Base-by-base conservation (phyloP, 2,329 filamentous ascomycete species). In the Epichloe scottii region DNA sequence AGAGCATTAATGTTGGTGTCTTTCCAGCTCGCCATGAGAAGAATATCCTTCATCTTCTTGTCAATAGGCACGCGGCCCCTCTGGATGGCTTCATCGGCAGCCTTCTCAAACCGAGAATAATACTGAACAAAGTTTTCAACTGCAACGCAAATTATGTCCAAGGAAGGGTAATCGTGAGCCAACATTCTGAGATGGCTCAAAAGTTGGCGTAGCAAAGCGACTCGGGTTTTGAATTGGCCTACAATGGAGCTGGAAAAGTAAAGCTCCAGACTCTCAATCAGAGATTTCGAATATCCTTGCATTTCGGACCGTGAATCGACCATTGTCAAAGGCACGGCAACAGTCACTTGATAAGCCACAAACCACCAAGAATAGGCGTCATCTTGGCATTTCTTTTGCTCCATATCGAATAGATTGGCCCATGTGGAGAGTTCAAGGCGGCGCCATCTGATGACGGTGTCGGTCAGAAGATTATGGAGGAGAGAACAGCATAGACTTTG, bases 291-390 rank as follows among this genome's bases (percentile, higher is more conserved):
- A 63, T 95, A 88, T 15, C 70, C 66, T 37, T 72, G 70, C 52
- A 94, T 68, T 45, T 82, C 77, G 21, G 77, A 68, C 1, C 72
- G 75, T 23, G 77, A 74, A 51, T 80, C 74, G 1, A 78, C 71
- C 54, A 91, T 75, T 19, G 79, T 77, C 50, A 87, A 72, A 0
- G 90, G 85, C 10, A 83, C 84, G 3, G 82, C 84, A 58, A 98
- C 78, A 41, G 95, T 80, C 4, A 85, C 88, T 66, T 97, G 89
- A 61, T 96, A 98, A 1, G 91, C 89, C 53, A 97, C 78, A 60
- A 96, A 98, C 84, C 90, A 98, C 93, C 93, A 98, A 15, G 85
- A 84, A 59, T 82, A 84, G 2, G 91, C 89, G 61, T 89, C 84
- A 46, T 87, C 78, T 21, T 83, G 74, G 59, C 84, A 89, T 59